Evolutionary conservation across 495 filamentous ascomycete species (phyloP).

Genomic region (Xylona heveae): DNA sequence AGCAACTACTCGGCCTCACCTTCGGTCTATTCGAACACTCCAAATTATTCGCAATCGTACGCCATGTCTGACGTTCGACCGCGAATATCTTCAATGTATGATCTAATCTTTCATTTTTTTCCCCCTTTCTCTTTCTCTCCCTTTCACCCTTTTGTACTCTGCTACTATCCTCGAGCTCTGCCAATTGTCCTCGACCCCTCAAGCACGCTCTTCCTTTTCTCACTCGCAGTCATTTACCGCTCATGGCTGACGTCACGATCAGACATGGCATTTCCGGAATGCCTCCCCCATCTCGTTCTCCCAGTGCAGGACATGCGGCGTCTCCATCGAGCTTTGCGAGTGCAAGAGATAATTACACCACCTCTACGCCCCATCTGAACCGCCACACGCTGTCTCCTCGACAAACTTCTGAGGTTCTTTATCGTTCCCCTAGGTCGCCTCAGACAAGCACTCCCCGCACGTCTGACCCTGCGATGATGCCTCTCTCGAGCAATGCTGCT

Average conservation of each 20-base stretch:
- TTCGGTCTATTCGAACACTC: slow-evolving; percentile 2
- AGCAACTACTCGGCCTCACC: slow-evolving; percentile 2
- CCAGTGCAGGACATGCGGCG: slow-evolving; percentile 1
- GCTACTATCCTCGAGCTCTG: neutral
- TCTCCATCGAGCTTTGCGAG: slow-evolving; percentile 1
- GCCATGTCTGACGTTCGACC: slow-evolving; percentile 4
- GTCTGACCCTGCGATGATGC: neutral
- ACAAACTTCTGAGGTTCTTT: neutral
- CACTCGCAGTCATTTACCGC: no score
- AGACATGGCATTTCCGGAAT: slow-evolving; percentile 4
- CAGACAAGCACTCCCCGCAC: neutral
- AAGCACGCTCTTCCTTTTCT: no score
- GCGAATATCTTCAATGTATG: slow-evolving; percentile 5
- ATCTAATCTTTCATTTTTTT: neutral
- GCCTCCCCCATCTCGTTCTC: slow-evolving; percentile 4
- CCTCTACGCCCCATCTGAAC: slow-evolving; percentile 2
- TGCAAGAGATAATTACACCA: slow-evolving; percentile 4
- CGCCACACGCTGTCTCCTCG: slow-evolving; percentile 1
- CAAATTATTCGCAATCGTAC: slow-evolving; percentile 3
- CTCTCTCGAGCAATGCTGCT: slow-evolving; percentile 1
- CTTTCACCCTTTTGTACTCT: slow-evolving; percentile 3
- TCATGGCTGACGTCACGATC: no score
- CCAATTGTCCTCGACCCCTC: no score
- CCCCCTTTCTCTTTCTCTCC: slow-evolving; percentile 4
- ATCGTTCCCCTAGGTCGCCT: slow-evolving; percentile 2